Evolutionary conservation across 768 basidiomycete species (phyloP).

Genomic region (Sporobolomyces phaffii): DNA sequence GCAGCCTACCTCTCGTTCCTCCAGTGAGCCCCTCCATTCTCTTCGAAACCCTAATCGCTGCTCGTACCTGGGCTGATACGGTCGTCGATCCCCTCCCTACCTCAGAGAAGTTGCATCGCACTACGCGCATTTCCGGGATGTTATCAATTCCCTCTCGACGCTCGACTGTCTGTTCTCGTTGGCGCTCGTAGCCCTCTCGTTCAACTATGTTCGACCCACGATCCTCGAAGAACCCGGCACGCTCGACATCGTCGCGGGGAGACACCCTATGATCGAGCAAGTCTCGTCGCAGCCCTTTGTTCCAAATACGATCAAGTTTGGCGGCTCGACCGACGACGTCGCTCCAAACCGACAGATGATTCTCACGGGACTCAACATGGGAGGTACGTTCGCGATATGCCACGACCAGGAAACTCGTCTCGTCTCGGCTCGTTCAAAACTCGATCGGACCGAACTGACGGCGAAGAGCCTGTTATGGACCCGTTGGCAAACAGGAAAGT

Average conservation of each 20-base stretch:
- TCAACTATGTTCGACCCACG: slow-evolving; percentile 69
- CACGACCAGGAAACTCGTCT: too few species aligned
- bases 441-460: neutral
- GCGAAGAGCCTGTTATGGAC: neutral
- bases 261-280: slow-evolving; percentile 88
- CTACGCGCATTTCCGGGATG: slow-evolving; percentile 67
- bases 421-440: too few species aligned
- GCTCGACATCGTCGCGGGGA: slow-evolving; percentile 71
- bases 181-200: slow-evolving; percentile 67
- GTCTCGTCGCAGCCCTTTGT: slow-evolving; percentile 74
- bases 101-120: slow-evolving; percentile 64
- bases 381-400: slow-evolving; percentile 43
- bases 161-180: slow-evolving; percentile 77
- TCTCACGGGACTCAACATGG: slow-evolving; percentile 52
- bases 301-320: slow-evolving; percentile 69
- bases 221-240: slow-evolving; percentile 60
- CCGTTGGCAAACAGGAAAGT: slow-evolving; percentile 63
- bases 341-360: slow-evolving; percentile 46
- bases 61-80: slow-evolving; percentile 56
- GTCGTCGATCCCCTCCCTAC: slow-evolving; percentile 50
- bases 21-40: slow-evolving; percentile 10
- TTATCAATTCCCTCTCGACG: slow-evolving; percentile 69
- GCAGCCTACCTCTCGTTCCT: slow-evolving; percentile 17
- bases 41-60: neutral
- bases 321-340: slow-evolving; percentile 47